Percentiles rank a stretch among this genome's conserved stretches.
Conservation (phyloP, 1,284 basidiomycete genomes). For the Chalciporus sp. region DNA sequence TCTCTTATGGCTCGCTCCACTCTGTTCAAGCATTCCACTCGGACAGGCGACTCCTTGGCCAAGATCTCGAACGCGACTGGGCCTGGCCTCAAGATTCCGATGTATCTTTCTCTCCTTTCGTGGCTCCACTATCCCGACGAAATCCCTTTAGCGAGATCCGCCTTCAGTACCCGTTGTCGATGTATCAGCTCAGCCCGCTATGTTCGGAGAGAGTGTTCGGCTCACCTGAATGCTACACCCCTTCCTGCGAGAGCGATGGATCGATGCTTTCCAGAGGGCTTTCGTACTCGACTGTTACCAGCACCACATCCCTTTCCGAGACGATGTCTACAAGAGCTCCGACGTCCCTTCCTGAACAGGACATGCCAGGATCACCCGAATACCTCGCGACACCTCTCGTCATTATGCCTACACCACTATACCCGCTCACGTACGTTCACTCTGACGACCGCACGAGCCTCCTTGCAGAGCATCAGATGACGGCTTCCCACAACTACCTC, state of each 20-base stretch:
- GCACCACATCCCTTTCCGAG: not conserved
- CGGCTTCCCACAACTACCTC: not conserved
- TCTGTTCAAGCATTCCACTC: conserved; percentile 14
- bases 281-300: conserved; percentile 5
- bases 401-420: conserved; percentile 32
- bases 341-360: not conserved
- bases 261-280: conserved; percentile 11
- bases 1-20: conserved; percentile 12
- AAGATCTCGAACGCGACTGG: conserved; percentile 15
- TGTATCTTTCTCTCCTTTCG: conserved; percentile 2
- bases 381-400: conserved; percentile 19
- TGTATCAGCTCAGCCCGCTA: conserved; percentile 7
- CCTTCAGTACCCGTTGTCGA: conserved; percentile 7
- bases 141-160: conserved; percentile 12
- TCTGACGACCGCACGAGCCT: conserved; percentile 5
- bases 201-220: conserved; percentile 11
- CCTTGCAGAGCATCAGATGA: conserved; percentile 6
- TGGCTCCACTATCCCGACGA: conserved; percentile 5
- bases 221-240: conserved; percentile 4
- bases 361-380: conserved; percentile 11
- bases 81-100: conserved; percentile 25
- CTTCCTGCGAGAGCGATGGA: conserved; percentile 17
- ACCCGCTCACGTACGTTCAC: conserved; percentile 31
- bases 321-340: conserved; percentile 2
- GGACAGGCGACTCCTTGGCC: conserved; percentile 18